Evolutionary conservation across 2,329 filamentous ascomycete species (phyloP).

Genomic region (Colletotrichum orbiculare): DNA sequence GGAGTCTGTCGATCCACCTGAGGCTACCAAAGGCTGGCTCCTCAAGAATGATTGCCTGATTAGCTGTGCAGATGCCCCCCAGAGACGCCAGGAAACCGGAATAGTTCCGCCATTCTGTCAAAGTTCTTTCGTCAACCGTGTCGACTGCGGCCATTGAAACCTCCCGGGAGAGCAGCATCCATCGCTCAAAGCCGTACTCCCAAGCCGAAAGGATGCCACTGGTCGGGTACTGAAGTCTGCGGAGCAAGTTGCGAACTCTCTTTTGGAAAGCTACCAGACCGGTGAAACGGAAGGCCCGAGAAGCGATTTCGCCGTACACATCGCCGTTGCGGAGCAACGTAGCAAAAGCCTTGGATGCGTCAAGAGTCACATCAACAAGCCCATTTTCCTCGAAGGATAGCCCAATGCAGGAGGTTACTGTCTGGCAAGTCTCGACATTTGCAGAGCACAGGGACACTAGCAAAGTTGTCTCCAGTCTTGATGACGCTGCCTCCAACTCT

Average conservation of each 20-base stretch:
- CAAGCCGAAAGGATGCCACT: constrained; percentile 75
- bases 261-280: constrained; percentile 78
- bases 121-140: constrained; percentile 62
- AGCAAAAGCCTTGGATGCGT: constrained; percentile 60
- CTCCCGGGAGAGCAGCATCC: constrained; percentile 72
- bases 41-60: constrained; percentile 66
- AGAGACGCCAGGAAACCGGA: constrained; percentile 76
- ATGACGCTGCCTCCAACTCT: constrained; percentile 63
- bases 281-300: constrained; percentile 73
- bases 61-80: constrained; percentile 73
- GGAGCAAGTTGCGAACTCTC: constrained; percentile 67
- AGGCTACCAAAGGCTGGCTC: constrained; percentile 67
- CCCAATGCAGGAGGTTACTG: constrained; percentile 71
- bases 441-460: constrained; percentile 73
- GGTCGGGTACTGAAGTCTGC: constrained; percentile 71
- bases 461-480: constrained; percentile 70
- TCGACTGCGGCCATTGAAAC: constrained; percentile 66
- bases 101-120: constrained; percentile 76
- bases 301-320: constrained; percentile 71
- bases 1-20: constrained; percentile 72
- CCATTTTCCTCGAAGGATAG: constrained; percentile 71
- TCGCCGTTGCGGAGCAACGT: constrained; percentile 70
- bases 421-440: constrained; percentile 72
- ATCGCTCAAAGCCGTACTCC: constrained; percentile 73
- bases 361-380: constrained; percentile 62